Conservation (phyloP, 2,329 filamentous ascomycete genomes). For the Botrytis tulipae region DNA sequence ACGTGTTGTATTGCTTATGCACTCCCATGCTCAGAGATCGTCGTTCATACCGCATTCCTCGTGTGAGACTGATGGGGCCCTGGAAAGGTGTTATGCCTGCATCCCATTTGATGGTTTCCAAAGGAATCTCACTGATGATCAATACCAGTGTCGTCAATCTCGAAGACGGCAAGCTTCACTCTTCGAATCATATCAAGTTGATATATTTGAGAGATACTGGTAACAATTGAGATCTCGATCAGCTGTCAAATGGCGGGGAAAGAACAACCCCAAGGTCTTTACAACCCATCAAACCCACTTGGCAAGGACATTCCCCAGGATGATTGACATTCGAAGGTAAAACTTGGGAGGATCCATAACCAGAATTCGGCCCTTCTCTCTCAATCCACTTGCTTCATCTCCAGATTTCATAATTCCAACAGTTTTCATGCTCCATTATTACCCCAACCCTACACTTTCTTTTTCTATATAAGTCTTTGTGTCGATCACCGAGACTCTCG, state of each 20-base stretch:
- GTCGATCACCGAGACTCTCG: not conserved
- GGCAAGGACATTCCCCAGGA: slow-evolving; percentile 3
- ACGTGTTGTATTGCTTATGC: not conserved
- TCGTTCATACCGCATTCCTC: not conserved
- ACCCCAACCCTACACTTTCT: not conserved
- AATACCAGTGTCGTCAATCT: not conserved
- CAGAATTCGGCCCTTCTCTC: slow-evolving; percentile 13
- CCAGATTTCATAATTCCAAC: slow-evolving; percentile 12
- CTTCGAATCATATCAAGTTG: not conserved
- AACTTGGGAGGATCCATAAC: slow-evolving; percentile 4
- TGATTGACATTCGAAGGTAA: not conserved
- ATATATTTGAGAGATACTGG: not conserved
- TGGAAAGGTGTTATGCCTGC: not conserved
- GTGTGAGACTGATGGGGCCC: not conserved
- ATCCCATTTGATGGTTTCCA: not conserved
- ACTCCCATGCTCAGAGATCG: not conserved
- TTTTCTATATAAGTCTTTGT: slow-evolving; percentile 16
- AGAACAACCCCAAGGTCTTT: not conserved
- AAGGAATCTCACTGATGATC: not conserved
- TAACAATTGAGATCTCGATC: not conserved
- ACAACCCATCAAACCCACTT: not conserved
- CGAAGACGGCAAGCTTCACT: not conserved
- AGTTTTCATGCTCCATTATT: slow-evolving; percentile 12
- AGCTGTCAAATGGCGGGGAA: not conserved
- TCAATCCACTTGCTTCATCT: slow-evolving; percentile 5